A percentile compares a stretch with the other conserved stretches of the same genome.
Evolutionary conservation across 2,329 filamentous ascomycete species (phyloP).

Genomic region (Aureobasidium sp.): DNA sequence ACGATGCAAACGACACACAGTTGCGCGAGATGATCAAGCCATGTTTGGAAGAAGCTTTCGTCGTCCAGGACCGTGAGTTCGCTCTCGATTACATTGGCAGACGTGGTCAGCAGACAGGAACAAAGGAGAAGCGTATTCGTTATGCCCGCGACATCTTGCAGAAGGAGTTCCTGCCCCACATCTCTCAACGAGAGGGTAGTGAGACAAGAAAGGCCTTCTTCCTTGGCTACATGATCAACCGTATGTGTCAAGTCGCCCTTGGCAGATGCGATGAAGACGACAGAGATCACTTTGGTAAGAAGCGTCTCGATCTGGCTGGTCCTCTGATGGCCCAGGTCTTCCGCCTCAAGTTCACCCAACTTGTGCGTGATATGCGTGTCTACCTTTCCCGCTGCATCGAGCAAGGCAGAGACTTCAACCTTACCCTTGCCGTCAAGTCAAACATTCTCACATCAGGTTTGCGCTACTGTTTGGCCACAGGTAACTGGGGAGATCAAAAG

Average conservation of each 20-base stretch:
- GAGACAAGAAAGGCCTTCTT: conserved; percentile 97
- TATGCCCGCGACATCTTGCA: conserved; percentile 92
- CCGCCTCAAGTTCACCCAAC: conserved; percentile 79
- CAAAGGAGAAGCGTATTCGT: conserved; percentile 82
- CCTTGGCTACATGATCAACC: conserved; percentile 97
- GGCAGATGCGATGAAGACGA: conserved; percentile 92
- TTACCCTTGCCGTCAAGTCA: conserved; percentile 84
- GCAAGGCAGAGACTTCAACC: conserved; percentile 77
- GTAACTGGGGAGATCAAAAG: conserved; percentile 99
- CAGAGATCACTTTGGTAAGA: conserved; percentile 98
- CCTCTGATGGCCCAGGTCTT: conserved; percentile 94
- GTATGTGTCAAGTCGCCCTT: conserved; percentile 84
- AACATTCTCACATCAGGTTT: conserved; percentile 86
- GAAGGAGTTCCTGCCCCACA: conserved; percentile 93
- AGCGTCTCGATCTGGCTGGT: conserved; percentile 89
- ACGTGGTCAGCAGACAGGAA: conserved; percentile 67
- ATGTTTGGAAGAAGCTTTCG: conserved; percentile 93
- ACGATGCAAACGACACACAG: conserved; percentile 86
- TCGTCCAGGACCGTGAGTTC: conserved; percentile 90
- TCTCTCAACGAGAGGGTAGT: conserved; percentile 88
- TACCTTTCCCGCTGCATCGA: conserved; percentile 92
- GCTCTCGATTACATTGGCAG: conserved; percentile 94
- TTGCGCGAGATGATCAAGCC: conserved; percentile 98
- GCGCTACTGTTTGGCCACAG: conserved; percentile 94
- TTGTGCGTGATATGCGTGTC: conserved; percentile 83